Percentiles rank a stretch among this genome's conserved stretches.
Conservation (phyloP, 495 filamentous ascomycete species). For the Aspergillus indologenus region DNA sequence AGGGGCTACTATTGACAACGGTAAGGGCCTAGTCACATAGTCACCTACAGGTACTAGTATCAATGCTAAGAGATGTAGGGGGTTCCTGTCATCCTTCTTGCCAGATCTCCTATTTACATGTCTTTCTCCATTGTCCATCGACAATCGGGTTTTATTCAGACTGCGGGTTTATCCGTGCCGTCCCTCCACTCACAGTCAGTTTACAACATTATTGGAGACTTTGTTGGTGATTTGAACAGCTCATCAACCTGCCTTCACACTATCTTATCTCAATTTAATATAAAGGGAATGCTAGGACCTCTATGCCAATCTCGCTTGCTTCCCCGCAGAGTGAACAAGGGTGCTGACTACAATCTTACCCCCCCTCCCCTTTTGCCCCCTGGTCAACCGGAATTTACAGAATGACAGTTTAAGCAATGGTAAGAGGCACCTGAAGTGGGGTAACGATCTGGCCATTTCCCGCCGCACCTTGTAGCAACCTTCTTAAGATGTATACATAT, state of each 20-base stretch:
- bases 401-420: not conserved
- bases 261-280: not conserved
- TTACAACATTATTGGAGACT: not conserved
- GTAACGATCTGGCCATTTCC: not conserved
- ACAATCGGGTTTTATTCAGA: not conserved
- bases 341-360: not conserved
- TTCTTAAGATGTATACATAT: no score
- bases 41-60: not conserved
- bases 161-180: not conserved
- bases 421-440: not conserved
- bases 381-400: not conserved
- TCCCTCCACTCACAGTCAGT: not conserved
- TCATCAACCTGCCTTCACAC: not conserved
- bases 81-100: not conserved
- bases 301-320: not conserved
- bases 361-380: no score
- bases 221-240: not conserved
- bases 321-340: not conserved
- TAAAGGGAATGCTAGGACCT: not conserved
- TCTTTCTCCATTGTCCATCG: not conserved
- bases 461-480: not conserved
- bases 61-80: not conserved
- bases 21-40: not conserved
- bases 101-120: not conserved
- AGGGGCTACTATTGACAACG: not conserved